Evolutionary conservation across 768 basidiomycete genomes (phyloP), one percentile per base, ranked within the genome.

Genomic region (Podaxis carcinomalis): DNA sequence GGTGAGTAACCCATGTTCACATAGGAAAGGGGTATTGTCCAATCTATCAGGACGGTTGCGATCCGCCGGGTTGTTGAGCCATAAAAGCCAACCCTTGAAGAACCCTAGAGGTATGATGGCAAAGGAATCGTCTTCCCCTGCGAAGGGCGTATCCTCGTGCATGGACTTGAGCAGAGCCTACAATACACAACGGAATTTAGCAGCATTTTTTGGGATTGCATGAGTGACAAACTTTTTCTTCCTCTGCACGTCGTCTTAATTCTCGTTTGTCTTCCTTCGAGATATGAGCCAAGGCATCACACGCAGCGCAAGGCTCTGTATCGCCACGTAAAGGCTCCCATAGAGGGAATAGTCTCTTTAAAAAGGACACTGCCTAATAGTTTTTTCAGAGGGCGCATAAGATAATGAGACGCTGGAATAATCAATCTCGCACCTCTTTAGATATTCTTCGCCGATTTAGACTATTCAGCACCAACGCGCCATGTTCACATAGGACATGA

Each of bases 401-500:
- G 47, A 27, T 9, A 23, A 25, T 9, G 47, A 27, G 10, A 14
- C 19, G 23, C 10, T 7, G 13, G 25, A 23, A 16, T 25, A 49
- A 49, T 2, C 47, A 23, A 19, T 16, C 36, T 19, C 76, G 65
- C 62, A 86, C 92, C 76, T 85, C 76, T 28, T 62, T 67, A 32
- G 89, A 86, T 68, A 95, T 88, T 37, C 80, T 81, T 40, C 78
- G 78, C 28, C 92, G 85, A 56, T 76, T 77, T 50, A 80, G 79
- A 1, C 73, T 68, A 64, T 84, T 87, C 21, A 83, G 76, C 21
- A 83, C 80, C 54, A 93, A 71, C 0, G 73, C 75, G 23, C 80
- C 86, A 64, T 95, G 93, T 68, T 88, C 87, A 69, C 93, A 95
- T 2, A 74, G 68, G 52, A 93, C 86, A 68, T 94, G 82, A 37